Evolutionary conservation across 2,329 filamentous ascomycete species (phyloP).

Genomic region (Colletotrichum camelliae): DNA sequence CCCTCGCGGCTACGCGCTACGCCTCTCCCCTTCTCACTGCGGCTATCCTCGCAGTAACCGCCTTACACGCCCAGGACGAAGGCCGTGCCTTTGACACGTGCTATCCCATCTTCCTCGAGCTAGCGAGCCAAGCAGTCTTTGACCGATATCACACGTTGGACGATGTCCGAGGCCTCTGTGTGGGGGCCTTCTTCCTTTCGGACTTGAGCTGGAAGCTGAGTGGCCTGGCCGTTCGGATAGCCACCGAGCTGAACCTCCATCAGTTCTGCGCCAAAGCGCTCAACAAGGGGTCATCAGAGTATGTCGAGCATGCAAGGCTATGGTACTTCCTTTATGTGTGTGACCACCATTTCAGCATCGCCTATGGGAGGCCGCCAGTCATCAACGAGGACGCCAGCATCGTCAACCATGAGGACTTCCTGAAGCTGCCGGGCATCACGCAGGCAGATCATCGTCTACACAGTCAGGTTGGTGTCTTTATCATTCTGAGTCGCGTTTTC

Average conservation of each 20-base stretch:
- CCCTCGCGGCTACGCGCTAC: slow-evolving; percentile 29
- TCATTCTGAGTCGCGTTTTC: slow-evolving; percentile 64
- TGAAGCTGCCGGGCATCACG: slow-evolving; percentile 53
- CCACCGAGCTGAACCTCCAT: slow-evolving; percentile 62
- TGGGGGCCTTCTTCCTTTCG: slow-evolving; percentile 69
- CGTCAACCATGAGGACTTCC: slow-evolving; percentile 59
- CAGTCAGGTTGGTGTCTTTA: slow-evolving; percentile 65
- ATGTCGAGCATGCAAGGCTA: slow-evolving; percentile 61
- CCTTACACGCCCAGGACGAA: slow-evolving; percentile 32
- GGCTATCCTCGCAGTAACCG: slow-evolving; percentile 37
- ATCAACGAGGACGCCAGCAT: slow-evolving; percentile 64
- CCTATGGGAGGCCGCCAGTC: slow-evolving; percentile 63
- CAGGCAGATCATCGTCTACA: slow-evolving; percentile 61
- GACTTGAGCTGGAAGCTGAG: slow-evolving; percentile 63
- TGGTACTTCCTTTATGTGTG: slow-evolving; percentile 71
- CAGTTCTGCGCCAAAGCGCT: slow-evolving; percentile 56
- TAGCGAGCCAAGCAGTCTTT: slow-evolving; percentile 63
- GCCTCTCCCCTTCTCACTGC: slow-evolving; percentile 34
- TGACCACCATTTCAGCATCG: slow-evolving; percentile 70
- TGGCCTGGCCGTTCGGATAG: slow-evolving; percentile 62
- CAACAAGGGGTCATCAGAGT: slow-evolving; percentile 44
- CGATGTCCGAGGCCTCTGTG: slow-evolving; percentile 64
- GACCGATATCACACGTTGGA: slow-evolving; percentile 58
- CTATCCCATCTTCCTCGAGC: slow-evolving; percentile 61
- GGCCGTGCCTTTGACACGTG: slow-evolving; percentile 59